Percentiles rank a stretch among this genome's conserved stretches.
Evolutionary conservation across 176 grass and related monocot genomes (phyloP).

Genomic region (Ensete ventricosum): DNA sequence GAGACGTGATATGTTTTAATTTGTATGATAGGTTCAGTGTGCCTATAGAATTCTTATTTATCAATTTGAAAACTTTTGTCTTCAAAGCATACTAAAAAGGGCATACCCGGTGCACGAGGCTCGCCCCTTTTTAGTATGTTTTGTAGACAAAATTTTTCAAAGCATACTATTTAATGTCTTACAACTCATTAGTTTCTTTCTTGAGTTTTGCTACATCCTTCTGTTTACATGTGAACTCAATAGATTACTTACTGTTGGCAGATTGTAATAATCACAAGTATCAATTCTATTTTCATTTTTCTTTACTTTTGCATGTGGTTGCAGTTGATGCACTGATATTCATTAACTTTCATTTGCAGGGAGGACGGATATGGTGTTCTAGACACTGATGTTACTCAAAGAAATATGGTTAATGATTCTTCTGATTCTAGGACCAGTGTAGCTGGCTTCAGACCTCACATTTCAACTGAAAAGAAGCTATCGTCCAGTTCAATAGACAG

Average conservation of each 20-base stretch:
- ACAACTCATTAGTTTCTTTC: neutral
- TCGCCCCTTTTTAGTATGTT: neutral
- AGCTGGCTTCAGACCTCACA: neutral
- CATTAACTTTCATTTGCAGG: constrained; percentile 6
- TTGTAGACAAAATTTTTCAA: neutral
- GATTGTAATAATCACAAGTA: neutral
- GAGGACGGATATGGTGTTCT: neutral
- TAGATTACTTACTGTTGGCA: neutral
- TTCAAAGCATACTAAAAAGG: too few relatives aligned
- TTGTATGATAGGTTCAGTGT: neutral
- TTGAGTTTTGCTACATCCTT: neutral
- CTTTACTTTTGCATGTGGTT: neutral
- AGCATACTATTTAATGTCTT: neutral
- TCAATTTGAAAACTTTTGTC: neutral
- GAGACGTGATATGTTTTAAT: neutral
- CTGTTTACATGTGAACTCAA: neutral
- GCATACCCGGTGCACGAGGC: too few relatives aligned
- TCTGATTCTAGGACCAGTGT: neutral
- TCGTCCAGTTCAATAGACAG: constrained; percentile 21
- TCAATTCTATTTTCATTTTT: neutral
- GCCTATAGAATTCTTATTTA: neutral
- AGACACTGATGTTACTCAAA: constrained; percentile 1
- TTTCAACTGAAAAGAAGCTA: constrained; percentile 13
- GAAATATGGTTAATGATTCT: constrained; percentile 11
- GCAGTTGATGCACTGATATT: constrained; percentile 2